phyloP scores from a whole-genome alignment of 805 yeast genomes.

The Sugiyamaella boreocaroliniensis region DNA sequence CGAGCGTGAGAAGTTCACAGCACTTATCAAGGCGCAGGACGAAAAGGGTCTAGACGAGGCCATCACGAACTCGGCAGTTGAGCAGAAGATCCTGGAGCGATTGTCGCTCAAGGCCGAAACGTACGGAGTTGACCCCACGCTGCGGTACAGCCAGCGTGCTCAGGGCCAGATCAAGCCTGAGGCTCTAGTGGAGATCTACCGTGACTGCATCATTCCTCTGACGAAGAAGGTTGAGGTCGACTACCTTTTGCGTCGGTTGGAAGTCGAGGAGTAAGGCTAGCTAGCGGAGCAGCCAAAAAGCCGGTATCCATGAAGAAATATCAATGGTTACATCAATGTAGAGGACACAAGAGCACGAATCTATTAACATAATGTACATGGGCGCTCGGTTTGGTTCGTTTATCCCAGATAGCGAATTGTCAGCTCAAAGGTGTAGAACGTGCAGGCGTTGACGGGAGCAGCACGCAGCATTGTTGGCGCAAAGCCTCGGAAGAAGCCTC shows the following conservation, averaged over 20 bases:
- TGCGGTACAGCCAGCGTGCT: slow-evolving; percentile 55
- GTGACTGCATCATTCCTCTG: slow-evolving; percentile 83
- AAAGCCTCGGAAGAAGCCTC: slow-evolving; percentile 86
- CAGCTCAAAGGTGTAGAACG: slow-evolving; percentile 87
- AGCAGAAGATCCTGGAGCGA: slow-evolving; percentile 72
- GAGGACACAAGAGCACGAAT: not conserved
- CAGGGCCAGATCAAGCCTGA: slow-evolving; percentile 78
- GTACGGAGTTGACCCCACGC: slow-evolving; percentile 83
- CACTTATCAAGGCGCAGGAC: slow-evolving; percentile 61
- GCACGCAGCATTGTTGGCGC: slow-evolving; percentile 91
- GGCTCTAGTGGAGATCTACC: slow-evolving; percentile 72
- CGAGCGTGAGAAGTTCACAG: slow-evolving; percentile 56
- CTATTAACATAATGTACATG: not conserved
- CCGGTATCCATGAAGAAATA: too few relatives aligned
- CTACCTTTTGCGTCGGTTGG: slow-evolving; percentile 76
- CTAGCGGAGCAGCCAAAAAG: too few relatives aligned
- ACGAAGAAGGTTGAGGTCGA: slow-evolving; percentile 95
- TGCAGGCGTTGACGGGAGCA: slow-evolving; percentile 97
- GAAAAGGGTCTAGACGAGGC: slow-evolving; percentile 65
- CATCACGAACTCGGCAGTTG: slow-evolving; percentile 85
- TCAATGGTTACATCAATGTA: not conserved
- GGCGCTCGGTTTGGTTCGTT: not conserved
- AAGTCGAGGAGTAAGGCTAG: slow-evolving; percentile 50
- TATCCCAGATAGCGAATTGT: slow-evolving; percentile 45
- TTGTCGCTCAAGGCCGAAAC: slow-evolving; percentile 73